A percentile compares a stretch with the other conserved stretches of the same genome.
phyloP scores from a whole-genome alignment of 345 rosid species.

The Acer campestre region DNA sequence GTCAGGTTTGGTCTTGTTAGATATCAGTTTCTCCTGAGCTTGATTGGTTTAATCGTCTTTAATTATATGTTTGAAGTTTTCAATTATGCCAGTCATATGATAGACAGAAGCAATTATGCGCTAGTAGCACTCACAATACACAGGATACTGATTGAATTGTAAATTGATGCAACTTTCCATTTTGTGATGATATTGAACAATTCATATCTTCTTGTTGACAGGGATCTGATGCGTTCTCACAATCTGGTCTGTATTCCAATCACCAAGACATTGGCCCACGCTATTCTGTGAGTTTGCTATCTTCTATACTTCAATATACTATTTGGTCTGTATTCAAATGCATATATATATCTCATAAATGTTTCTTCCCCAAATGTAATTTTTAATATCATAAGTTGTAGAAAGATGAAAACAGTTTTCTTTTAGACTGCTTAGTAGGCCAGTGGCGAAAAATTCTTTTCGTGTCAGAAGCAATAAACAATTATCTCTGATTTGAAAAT shows the following conservation, averaged over 20 bases:
- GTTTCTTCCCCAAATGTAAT: background rate
- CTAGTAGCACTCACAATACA: background rate
- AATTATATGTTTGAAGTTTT: background rate
- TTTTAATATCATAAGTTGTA: background rate
- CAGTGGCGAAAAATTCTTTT: background rate
- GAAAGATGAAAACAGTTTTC: background rate
- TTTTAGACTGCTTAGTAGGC: background rate
- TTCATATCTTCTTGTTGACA: constrained; percentile 31
- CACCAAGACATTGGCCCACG: constrained; percentile 99
- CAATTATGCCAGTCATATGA: background rate
- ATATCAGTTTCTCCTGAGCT: constrained; percentile 20
- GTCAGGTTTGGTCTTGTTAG: constrained; percentile 65
- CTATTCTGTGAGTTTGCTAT: constrained; percentile 68
- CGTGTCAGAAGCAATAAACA: background rate
- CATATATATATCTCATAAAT: background rate
- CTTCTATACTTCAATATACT: background rate
- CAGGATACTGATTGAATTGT: constrained; percentile 8
- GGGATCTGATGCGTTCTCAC: constrained; percentile 98
- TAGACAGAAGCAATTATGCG: background rate
- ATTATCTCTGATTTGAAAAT: background rate
- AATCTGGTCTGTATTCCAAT: constrained; percentile 95
- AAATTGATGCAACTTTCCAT: background rate
- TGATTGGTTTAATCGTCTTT: background rate
- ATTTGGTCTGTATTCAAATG: background rate
- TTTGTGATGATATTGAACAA: constrained; percentile 10